Evolutionary conservation across 805 yeast genomes (phyloP), one percentile per base, ranked within the genome.

Genomic region (Pichia thaimueangensis): DNA sequence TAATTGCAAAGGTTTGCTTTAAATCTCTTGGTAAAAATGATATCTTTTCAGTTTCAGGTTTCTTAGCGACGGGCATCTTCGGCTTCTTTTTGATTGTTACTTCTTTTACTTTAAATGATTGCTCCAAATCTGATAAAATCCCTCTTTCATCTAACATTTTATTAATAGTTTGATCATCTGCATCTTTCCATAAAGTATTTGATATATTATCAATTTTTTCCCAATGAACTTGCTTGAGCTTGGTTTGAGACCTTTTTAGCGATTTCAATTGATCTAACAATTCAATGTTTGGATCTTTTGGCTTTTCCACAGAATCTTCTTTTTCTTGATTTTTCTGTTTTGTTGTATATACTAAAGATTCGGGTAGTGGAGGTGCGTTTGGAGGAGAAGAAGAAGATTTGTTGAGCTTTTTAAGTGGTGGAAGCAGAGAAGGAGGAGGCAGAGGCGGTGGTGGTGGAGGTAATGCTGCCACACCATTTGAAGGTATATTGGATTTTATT

Each of bases 161-260:
- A 3, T 72, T 76, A 37, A 76, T 61, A 0, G 54, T 45, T 11
- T 66, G 65, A 17, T 74, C 71, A 36, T 73, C 68, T 17, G 62
- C 59, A 24, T 69, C 69, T 5, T 27, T 37, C 94, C 94, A 84
- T 50, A 84, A 71, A 0, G 93, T 80, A 32, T 74, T 68, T 15
- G 69, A 65, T 13, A 80, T 65, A 37, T 68, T 60, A 12, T 80
- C 84, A 35, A 84, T 64, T 54, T 78, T 82, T 48, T 84, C 93
- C 94, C 93, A 84, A 53, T 84, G 94, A 48, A 84, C 73, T 54
- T 84, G 94, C 55, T 82, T 84, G 64, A 84, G 63, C 59, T 77
- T 80, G 47, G 54, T 47, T 5, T 56, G 40, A 12, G 60, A 55
- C 27, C 58, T 50, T 35, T 51, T 53, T 10, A 54, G 22, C 0